Evolutionary conservation across 2,329 filamentous ascomycete species (phyloP), one percentile per base, ranked within the genome.

Genomic region (Hymenoscyphus fraxineus): DNA sequence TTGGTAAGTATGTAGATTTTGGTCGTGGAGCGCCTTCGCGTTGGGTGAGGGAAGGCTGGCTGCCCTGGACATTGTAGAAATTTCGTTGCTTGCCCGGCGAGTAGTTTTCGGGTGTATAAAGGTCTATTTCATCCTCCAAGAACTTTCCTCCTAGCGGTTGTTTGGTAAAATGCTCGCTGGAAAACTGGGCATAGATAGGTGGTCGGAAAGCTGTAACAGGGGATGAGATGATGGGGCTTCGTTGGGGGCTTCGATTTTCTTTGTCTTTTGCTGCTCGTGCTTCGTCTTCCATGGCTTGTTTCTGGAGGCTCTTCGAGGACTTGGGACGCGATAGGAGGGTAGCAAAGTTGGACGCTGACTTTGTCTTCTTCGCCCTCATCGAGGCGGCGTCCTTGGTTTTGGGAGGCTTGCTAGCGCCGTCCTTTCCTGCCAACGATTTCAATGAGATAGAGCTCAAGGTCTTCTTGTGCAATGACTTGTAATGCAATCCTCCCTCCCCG

Each of bases 151-250:
- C 73, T 31, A 70, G 78, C 78, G 64, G 82, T 78, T 75, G 71
- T 57, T 71, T 71, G 6, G 71, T 60, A 54, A 75, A 70, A 69
- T 75, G 65, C 71, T 75, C 75, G 66, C 76, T 81, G 57, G 80
- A 78, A 74, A 94, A 95, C 72, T 95, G 89, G 15, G 90, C 86
- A 81, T 91, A 97, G 63, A 94, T 93, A 31, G 93, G 92, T 19
- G 84, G 81, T 10, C 77, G 69, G 7, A 71, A 78, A 73, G 59
- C 77, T 51, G 79, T 77, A 16, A 76, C 74, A 7, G 77, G 72
- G 13, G 79, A 74, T 3, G 80, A 80, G 64, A 80, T 78, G 3
- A 19, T n/a, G 19, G 44, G 44, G 44, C 44, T 88, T 62, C 83
- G 84, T 75, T 97, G 35, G 3, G 91, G 91, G 39, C 85, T 88